Percentiles rank a stretch among this genome's conserved stretches.
Evolutionary conservation across 768 basidiomycete genomes (phyloP).

Genomic region (Glaciozyma antarctica): DNA sequence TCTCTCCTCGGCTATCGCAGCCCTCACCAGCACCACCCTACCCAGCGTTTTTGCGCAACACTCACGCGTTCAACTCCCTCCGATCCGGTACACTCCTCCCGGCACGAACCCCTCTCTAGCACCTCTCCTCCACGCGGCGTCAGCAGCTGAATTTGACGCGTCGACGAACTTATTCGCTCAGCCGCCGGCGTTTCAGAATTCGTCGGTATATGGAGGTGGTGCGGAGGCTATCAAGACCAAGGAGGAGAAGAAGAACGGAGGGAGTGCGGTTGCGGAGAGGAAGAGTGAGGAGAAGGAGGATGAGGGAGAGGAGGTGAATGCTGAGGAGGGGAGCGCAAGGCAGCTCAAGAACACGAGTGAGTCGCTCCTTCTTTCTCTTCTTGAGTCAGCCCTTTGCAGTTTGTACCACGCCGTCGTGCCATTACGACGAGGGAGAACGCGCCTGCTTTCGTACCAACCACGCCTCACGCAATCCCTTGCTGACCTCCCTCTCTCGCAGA

Average conservation of each 20-base stretch:
- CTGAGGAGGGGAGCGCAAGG: constrained; percentile 4
- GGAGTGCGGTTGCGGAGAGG: background rate
- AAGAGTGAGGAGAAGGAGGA: background rate
- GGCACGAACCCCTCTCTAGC: no score
- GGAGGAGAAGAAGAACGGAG: background rate
- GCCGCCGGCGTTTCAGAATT: no score
- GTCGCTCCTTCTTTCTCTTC: background rate
- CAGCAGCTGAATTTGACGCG: background rate
- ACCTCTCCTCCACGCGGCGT: no score
- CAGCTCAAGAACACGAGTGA: constrained; percentile 17
- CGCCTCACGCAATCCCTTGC: background rate
- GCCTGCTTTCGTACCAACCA: background rate
- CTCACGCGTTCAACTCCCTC: no score
- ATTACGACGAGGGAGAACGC: background rate
- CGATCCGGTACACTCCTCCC: no score
- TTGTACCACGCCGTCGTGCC: no score
- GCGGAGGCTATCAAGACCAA: background rate
- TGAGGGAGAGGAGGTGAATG: background rate
- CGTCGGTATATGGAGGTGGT: background rate
- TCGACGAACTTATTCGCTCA: background rate
- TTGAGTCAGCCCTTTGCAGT: no score
- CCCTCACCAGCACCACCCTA: no score
- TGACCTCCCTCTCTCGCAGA: constrained; percentile 2
- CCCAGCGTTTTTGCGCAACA: no score
- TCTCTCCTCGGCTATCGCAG: no score